Conservation (phyloP, 176 grass and related monocot genomes). For the Musa beccarii region DNA sequence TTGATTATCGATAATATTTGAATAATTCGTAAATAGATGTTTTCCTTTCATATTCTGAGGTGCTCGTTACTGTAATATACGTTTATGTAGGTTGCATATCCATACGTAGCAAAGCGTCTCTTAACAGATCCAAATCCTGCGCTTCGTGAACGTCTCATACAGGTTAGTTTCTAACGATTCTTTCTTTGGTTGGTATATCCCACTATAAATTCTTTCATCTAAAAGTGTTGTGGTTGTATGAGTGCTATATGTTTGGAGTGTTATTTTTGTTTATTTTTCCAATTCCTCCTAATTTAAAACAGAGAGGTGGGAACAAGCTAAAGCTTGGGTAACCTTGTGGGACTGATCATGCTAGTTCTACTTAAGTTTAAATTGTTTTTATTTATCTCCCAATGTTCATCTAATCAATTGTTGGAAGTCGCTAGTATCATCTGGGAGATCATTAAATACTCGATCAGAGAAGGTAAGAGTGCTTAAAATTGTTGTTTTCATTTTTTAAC, state of each 20-base stretch:
- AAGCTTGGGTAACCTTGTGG: neutral
- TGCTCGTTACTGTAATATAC: slow-evolving; percentile 1
- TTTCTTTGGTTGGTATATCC: neutral
- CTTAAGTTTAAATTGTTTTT: neutral
- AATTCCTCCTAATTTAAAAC: neutral
- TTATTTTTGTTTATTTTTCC: neutral
- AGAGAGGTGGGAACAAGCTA: neutral
- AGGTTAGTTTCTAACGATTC: slow-evolving; percentile 31
- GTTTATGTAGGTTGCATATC: slow-evolving; percentile 82
- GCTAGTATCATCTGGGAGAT: neutral
- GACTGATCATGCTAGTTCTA: neutral
- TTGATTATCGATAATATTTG: neutral
- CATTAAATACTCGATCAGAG: neutral
- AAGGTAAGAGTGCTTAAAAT: too few relatives aligned
- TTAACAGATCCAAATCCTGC: slow-evolving; percentile 97
- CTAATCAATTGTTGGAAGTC: neutral
- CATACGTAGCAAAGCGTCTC: slow-evolving; percentile 90
- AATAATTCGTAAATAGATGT: neutral
- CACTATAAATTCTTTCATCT: neutral
- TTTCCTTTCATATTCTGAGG: slow-evolving; percentile 10
- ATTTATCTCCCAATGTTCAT: neutral
- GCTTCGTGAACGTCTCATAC: slow-evolving; percentile 85
- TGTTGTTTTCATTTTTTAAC: too few relatives aligned
- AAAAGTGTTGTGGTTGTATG: neutral
- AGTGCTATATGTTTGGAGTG: neutral